Base-by-base conservation (phyloP, 495 filamentous ascomycete species). In the Aspergillus olivimuriae region DNA sequence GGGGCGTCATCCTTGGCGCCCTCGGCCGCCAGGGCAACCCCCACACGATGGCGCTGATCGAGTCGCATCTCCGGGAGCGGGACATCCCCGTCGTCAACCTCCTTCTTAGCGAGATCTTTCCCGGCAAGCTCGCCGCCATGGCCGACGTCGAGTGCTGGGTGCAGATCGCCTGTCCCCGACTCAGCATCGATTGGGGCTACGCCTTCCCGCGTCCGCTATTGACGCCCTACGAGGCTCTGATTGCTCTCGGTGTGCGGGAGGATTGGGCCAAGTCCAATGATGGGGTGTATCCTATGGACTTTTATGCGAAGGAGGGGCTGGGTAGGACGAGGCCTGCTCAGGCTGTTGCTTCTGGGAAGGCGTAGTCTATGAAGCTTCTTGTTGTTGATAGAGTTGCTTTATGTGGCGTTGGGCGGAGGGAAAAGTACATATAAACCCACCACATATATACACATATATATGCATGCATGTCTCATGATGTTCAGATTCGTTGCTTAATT, bases 181-280 rank as follows among this genome's bases (percentile, higher is more conserved):
- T 98, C 55, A 95, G 89, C 60, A 98, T 98, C 46, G 92, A 98
- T 68, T 98, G 92, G 92, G 92, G 92, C 0, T 98, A 97, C 69
- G 92, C 94, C 11, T 98, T 98, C 62, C 73, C 84, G 4, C 70
- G 86, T 23, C 92, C 92, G 23, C 57, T 98, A 48, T 58, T 98
- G 56, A 97, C 89, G 35, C 91, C 92, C 10, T 96, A 97, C 50
- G 92, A 98, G 65, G 92, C 92, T 19, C 72, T 96, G 38, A 82
- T 98, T 40, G 92, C 87, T 24, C 63, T 98, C 34, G 87, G 83
- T 3, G 77, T 79, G 40, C 77, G 74, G 51, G 74, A 91, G 46
- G 81, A 81, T 40, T 95, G 91, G 91, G 75, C 77, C 9, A 69
- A 69, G 37, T 69, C 60, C 15, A 81, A 82, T 45, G 67, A 70